Evolutionary conservation across 208 protist species (phyloP).

Genomic region (Wallacemonas sp.): DNA sequence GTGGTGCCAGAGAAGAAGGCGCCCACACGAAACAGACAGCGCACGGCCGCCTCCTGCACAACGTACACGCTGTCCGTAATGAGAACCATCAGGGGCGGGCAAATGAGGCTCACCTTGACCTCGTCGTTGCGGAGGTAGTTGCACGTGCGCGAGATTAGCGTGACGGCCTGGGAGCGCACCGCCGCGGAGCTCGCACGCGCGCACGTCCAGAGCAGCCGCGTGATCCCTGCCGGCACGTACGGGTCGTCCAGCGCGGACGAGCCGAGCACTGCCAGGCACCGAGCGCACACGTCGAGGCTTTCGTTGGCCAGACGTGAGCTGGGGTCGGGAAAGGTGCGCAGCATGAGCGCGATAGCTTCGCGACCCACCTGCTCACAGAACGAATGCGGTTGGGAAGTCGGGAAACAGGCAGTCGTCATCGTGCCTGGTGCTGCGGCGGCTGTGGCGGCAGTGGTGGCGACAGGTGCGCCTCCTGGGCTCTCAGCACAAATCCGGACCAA

Average conservation of each 20-base stretch:
- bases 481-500: constrained; percentile 29
- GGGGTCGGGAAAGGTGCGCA: constrained; percentile 4
- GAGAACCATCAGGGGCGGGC: constrained; percentile 45
- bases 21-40: constrained; percentile 41
- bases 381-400: background rate
- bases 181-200: constrained; percentile 25
- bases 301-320: constrained; percentile 11
- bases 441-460: background rate
- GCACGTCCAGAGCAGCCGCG: constrained; percentile 40
- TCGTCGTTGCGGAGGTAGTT: constrained; percentile 30
- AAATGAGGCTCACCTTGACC: constrained; percentile 37
- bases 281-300: constrained; percentile 35
- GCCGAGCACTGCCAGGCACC: constrained; percentile 23
- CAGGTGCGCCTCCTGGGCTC: background rate
- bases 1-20: constrained; percentile 31
- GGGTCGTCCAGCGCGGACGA: constrained; percentile 35
- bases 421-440: background rate
- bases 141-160: constrained; percentile 46
- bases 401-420: background rate
- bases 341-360: constrained; percentile 1
- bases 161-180: constrained; percentile 48
- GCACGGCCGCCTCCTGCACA: constrained; percentile 62
- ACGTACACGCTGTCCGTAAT: constrained; percentile 44
- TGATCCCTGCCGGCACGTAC: constrained; percentile 39
- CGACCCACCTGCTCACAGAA: background rate